Evolutionary conservation across 805 yeast species (phyloP).

Genomic region (Saccharomycopsis selenospora): DNA sequence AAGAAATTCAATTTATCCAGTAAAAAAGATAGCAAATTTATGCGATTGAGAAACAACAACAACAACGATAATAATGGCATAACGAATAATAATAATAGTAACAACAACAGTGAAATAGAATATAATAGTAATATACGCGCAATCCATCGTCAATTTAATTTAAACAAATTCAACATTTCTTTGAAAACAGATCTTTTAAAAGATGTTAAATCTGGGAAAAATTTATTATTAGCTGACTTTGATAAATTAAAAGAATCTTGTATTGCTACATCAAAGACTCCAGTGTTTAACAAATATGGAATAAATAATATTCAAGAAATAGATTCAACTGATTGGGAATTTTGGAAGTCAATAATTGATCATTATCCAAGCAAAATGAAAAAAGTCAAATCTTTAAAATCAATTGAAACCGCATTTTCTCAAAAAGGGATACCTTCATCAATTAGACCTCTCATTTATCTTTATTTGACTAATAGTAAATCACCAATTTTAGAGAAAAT

Average conservation of each 20-base stretch:
- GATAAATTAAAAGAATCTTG: slow-evolving; percentile 10
- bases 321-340: slow-evolving; percentile 16
- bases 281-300: slow-evolving; percentile 11
- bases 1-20: slow-evolving; percentile 9
- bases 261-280: slow-evolving; percentile 12
- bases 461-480: slow-evolving; percentile 17
- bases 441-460: slow-evolving; percentile 14
- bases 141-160: slow-evolving; percentile 19
- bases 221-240: slow-evolving; percentile 8
- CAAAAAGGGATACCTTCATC: slow-evolving; percentile 8
- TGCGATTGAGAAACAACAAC: background rate
- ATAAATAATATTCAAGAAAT: background rate
- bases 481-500: slow-evolving; percentile 15
- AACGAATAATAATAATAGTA: background rate
- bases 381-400: slow-evolving; percentile 11
- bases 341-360: slow-evolving; percentile 18
- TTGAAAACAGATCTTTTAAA: slow-evolving; percentile 18
- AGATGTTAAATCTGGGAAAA: slow-evolving; percentile 18
- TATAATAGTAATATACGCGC: slow-evolving; percentile 13
- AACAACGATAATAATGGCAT: background rate
- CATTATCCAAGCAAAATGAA: slow-evolving; percentile 18
- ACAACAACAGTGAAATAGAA: slow-evolving; percentile 7
- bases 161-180: slow-evolving; percentile 20
- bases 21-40: background rate
- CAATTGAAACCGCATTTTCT: slow-evolving; percentile 15